A percentile compares a stretch with the other conserved stretches of the same genome.
phyloP scores from a whole-genome alignment of 2,329 filamentous ascomycete genomes.

The Phaeoacremonium minimum region DNA sequence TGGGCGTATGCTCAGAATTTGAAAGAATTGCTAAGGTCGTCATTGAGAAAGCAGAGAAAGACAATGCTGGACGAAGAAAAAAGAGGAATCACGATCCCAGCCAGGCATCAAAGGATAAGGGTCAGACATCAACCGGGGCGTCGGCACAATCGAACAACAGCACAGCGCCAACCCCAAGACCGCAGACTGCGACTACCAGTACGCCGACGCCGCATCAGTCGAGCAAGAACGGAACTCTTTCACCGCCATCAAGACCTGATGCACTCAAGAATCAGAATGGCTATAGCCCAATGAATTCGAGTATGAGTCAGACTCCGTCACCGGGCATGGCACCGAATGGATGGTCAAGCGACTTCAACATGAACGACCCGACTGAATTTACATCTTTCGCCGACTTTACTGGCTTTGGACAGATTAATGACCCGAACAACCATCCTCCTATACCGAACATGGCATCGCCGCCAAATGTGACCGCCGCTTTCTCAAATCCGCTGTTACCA shows the following conservation, averaged over 20 bases:
- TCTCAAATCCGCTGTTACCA: constrained; percentile 84
- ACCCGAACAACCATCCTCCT: constrained; percentile 13
- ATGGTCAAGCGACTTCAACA: constrained; percentile 43
- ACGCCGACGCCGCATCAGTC: constrained; percentile 23
- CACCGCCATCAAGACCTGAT: constrained; percentile 17
- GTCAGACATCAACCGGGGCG: constrained; percentile 11
- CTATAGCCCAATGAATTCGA: constrained; percentile 33
- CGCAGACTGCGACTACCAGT: constrained; percentile 14
- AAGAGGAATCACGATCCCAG: constrained; percentile 64
- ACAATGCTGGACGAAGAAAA: constrained; percentile 75
- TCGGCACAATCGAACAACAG: constrained; percentile 12
- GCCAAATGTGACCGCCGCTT: constrained; percentile 32
- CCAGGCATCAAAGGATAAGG: constrained; percentile 15
- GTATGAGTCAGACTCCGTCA: constrained; percentile 34
- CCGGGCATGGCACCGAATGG: constrained; percentile 37
- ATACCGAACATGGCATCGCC: constrained; percentile 26
- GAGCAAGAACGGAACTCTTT: constrained; percentile 20
- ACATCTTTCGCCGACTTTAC: constrained; percentile 39
- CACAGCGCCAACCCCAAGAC: constrained; percentile 23
- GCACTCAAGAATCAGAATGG: constrained; percentile 19
- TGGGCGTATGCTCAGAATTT: constrained; percentile 92
- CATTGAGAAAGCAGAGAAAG: constrained; percentile 86
- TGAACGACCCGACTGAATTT: constrained; percentile 20
- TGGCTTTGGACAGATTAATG: constrained; percentile 30
- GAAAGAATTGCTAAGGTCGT: constrained; percentile 89